Base-by-base conservation (phyloP, 345 rosid species). In the Rubroshorea leprosula region DNA sequence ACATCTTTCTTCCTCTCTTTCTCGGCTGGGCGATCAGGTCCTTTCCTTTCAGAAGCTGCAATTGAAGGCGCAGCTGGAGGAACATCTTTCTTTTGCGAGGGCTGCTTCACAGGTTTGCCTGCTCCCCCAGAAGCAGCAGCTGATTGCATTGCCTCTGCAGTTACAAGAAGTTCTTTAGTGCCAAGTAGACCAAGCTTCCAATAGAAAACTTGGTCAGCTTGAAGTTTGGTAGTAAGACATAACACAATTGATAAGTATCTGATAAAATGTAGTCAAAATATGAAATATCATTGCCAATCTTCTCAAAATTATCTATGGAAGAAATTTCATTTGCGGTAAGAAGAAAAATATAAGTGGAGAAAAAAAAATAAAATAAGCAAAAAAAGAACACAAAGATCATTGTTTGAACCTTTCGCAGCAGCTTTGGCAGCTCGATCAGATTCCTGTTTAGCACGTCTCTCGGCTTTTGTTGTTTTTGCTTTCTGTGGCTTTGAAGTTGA, bases 1-100 rank as follows among this genome's bases (percentile, higher is more conserved):
- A 61, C 80, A 63, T 87, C 91, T 72, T 82, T 84, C 75, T 65
- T 84, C 72, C 78, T 77, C 55, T 80, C 96, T 72, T 76, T 87
- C 48, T 84, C 92, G 6, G 51, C 47, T 18, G 66, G 60, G 47
- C 77, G 76, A 16, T 78, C 80, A 43, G 68, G 67, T 61, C 72
- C 68, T 64, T 73, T 70, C 57, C 74, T 80, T 16, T 79, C 96
- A 51, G 86, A 62, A 64, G 62, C 77, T 22, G 70, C 74, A 71
- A 57, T 38, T 19, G 84, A 60, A 41, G 80, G 23, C 24, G 81
- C 21, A 45, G 19, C 54, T 4, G 73, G 69, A 66, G 62, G 78
- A 72, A 20, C 61, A 38, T 82, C 86, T 64, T 64, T 80, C 82
- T 78, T 87, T 25, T 62, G 79, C 54, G 72, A 61, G 26, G 81